phyloP scores from a whole-genome alignment of 2,329 filamentous ascomycete genomes.

The Arthrobotrys iridis region DNA sequence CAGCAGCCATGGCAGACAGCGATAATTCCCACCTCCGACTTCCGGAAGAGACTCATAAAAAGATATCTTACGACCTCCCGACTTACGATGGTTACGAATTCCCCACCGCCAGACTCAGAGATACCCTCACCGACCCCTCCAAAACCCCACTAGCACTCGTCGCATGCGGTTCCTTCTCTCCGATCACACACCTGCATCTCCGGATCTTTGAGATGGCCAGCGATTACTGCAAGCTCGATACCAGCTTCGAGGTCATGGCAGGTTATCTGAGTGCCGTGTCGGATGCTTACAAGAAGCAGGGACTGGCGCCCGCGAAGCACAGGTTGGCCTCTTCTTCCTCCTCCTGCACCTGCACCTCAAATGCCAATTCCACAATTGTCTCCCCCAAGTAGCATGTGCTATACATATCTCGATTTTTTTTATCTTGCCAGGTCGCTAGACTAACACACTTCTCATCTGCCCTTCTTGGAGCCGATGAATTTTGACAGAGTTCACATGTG shows the following conservation, averaged over 20 bases:
- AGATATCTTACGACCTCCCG: conserved; percentile 35
- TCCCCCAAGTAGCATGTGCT: neutral
- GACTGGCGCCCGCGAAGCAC: conserved; percentile 77
- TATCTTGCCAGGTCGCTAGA: conserved; percentile 41
- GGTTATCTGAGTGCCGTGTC: conserved; percentile 84
- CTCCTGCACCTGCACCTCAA: conserved; percentile 2
- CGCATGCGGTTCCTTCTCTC: conserved; percentile 77
- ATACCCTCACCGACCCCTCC: conserved; percentile 67
- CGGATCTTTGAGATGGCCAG: conserved; percentile 89
- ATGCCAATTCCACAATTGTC: neutral
- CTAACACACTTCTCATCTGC: conserved; percentile 28
- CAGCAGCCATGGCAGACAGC: conserved; percentile 28
- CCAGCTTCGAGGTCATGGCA: conserved; percentile 80
- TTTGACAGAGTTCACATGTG: conserved; percentile 78
- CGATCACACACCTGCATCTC: conserved; percentile 78
- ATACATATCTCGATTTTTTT: too few relatives aligned
- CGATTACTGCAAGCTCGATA: conserved; percentile 79
- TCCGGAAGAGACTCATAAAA: conserved; percentile 8
- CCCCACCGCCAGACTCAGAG: conserved; percentile 70
- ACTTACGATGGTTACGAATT: conserved; percentile 67
- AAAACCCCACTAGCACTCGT: conserved; percentile 74
- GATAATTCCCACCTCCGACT: conserved; percentile 20
- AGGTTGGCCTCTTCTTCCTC: conserved; percentile 63
- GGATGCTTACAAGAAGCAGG: conserved; percentile 81
- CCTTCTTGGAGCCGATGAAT: conserved; percentile 25